phyloP scores from a whole-genome alignment of 345 rosid species.

The Melaleuca quinquenervia region DNA sequence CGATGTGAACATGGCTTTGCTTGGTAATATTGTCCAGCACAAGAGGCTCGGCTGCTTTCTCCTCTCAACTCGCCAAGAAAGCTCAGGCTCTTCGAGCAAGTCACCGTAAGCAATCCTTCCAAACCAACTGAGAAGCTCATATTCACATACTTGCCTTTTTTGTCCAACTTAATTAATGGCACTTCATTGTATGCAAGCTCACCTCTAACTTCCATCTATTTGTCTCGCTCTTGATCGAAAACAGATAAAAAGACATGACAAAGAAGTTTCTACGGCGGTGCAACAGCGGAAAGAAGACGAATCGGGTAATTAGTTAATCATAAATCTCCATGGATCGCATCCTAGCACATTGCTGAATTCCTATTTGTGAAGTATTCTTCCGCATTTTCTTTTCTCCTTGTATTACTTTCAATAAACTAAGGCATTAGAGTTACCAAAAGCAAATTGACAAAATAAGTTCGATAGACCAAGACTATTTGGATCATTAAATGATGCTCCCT shows the following conservation, averaged over 20 bases:
- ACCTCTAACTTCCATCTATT: not conserved
- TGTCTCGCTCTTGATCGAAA: not conserved
- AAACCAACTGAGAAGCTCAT: not conserved
- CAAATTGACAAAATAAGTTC: not conserved
- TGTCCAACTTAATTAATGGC: not conserved
- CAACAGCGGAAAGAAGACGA: not conserved
- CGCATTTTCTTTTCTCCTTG: not conserved
- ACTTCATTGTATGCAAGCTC: not conserved
- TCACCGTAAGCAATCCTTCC: not conserved
- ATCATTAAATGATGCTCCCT: not conserved
- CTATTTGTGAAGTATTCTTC: not conserved
- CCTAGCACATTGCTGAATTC: not conserved
- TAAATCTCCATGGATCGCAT: not conserved
- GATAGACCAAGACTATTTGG: not conserved
- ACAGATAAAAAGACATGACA: not conserved
- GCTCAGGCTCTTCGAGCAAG: slow-evolving; percentile 20
- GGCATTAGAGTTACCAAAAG: not conserved
- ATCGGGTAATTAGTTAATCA: not conserved
- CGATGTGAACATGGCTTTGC: not conserved
- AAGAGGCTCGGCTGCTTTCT: not conserved
- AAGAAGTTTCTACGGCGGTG: not conserved
- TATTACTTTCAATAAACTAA: not conserved
- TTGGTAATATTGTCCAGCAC: not conserved
- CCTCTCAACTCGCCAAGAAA: slow-evolving; percentile 24
- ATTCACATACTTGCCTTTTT: not conserved